These are phyloP conservation scores for Aureobasidium sp. DNA, from an alignment of 2,329 filamentous ascomycete genomes.

Conservation along the genomic window DNA sequence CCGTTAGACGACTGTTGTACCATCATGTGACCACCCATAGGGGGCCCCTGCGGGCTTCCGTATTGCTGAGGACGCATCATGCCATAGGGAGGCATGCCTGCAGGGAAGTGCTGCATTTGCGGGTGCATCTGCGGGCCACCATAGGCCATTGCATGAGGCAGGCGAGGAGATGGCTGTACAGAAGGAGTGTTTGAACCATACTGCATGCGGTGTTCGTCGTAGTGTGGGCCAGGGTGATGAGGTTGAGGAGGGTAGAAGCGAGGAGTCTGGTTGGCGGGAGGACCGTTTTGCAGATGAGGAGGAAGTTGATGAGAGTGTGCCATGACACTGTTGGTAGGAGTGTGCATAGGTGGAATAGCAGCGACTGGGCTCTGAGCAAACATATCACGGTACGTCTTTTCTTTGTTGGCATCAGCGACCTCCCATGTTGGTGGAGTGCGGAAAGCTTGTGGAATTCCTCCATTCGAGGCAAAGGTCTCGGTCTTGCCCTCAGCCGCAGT, in stretches of 20 bases:
- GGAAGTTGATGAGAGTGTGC: slow-evolving; percentile 79
- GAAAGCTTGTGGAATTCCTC: slow-evolving; percentile 75
- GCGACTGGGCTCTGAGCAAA: slow-evolving; percentile 58
- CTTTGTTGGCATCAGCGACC: slow-evolving; percentile 57
- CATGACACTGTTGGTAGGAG: slow-evolving; percentile 52
- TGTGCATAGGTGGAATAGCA: slow-evolving; percentile 56
- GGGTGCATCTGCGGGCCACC: slow-evolving; percentile 48
- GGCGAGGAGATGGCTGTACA: slow-evolving; percentile 71
- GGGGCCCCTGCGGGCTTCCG: slow-evolving; percentile 58
- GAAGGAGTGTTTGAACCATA: slow-evolving; percentile 71
- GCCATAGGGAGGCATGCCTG: slow-evolving; percentile 63
- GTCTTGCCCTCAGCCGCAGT: slow-evolving; percentile 40
- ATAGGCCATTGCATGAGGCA: slow-evolving; percentile 45
- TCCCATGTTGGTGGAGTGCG: slow-evolving; percentile 83
- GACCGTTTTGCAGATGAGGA: slow-evolving; percentile 69
- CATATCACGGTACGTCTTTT: slow-evolving; percentile 71
- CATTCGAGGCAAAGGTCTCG: slow-evolving; percentile 64
- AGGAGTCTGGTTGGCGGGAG: slow-evolving; percentile 60
- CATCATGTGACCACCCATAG: slow-evolving; percentile 72
- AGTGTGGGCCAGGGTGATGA: slow-evolving; percentile 63
- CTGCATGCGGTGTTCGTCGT: slow-evolving; percentile 79
- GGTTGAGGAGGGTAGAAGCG: slow-evolving; percentile 70
- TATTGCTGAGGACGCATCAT: slow-evolving; percentile 68
- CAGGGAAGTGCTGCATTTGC: slow-evolving; percentile 52
- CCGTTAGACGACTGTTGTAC: slow-evolving; percentile 62